Base-by-base conservation (phyloP, 2,329 filamentous ascomycete species). In the Cladophialophora psammophila region DNA sequence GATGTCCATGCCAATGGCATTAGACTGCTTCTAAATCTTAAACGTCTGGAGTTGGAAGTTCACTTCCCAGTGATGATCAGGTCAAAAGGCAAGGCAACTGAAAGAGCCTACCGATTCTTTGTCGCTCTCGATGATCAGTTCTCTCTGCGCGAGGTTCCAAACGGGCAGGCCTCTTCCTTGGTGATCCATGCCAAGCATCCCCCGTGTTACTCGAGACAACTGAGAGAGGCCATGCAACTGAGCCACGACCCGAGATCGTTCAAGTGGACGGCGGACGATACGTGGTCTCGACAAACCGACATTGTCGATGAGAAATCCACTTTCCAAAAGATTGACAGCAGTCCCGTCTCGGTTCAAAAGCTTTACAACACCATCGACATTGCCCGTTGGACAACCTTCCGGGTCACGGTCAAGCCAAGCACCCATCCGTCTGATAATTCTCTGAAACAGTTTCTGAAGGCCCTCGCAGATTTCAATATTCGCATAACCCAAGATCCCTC, bases 381-480 rank as follows among this genome's bases (percentile, higher is more conserved):
- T 68, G 88, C 86, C 38, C 83, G 84, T n/a, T 91, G 89, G 89
- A 88, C 85, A 15, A 84, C 83, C 0, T 88, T 89, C 72, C 78
- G 80, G 5, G 76, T 90, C 10, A 79, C 77, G 0, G 85, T 89
- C 38, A 64, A 57, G n/a, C 48, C 65, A 15, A 58, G 45, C 53
- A 15, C 40, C 12, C 10, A 52, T 9, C 9, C 18, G 15, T 13
- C 34, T 12, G 36, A 58, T 7, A 52, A 26, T 36, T 42, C 42
- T 40, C 45, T 67, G 12, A 42, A 42, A 18, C 53, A 68, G 13
- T 66, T 70, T 20, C 79, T 82, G 3, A 75, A 80, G 8, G 86
- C 86, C 0, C 81, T 97, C 0, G 80, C 82, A 10, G 91, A 96
- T 69, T 91, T 91, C 79, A 96, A 96, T 66, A 83, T 97, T 57